Conservation (phyloP, 1,284 basidiomycete genomes). For the Wallemia ichthyophaga region DNA sequence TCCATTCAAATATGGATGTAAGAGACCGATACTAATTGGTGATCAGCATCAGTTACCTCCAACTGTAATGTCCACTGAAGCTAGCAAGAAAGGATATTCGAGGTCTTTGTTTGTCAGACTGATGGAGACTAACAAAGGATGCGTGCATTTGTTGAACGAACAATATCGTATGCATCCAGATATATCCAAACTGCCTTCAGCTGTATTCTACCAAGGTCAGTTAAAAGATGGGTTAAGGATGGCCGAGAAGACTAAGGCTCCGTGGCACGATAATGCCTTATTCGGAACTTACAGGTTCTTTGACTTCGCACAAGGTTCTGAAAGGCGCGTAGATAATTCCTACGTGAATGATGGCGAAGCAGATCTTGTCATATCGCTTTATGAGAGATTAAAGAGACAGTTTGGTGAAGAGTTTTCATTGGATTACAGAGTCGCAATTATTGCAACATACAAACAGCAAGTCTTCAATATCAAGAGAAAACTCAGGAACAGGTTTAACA, state of each 20-base stretch:
- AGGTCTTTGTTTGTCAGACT: constrained; percentile 79
- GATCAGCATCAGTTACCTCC: constrained; percentile 94
- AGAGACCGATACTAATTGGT: constrained; percentile 77
- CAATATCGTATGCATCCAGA: constrained; percentile 99
- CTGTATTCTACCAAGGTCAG: constrained; percentile 54
- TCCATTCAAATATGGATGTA: constrained; percentile 63
- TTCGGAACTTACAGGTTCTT: constrained; percentile 78
- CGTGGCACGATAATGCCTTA: constrained; percentile 53
- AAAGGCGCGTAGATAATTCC: constrained; percentile 30
- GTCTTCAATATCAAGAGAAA: constrained; percentile 39
- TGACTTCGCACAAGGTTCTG: constrained; percentile 33
- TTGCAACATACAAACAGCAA: constrained; percentile 89
- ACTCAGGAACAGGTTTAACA: constrained; percentile 33
- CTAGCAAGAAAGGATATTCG: constrained; percentile 49
- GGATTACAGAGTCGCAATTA: constrained; percentile 52
- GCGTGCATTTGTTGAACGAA: constrained; percentile 76
- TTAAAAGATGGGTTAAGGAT: constrained; percentile 70
- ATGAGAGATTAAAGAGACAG: constrained; percentile 35
- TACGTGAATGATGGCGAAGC: constrained; percentile 50
- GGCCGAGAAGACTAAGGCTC: constrained; percentile 45
- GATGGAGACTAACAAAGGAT: constrained; percentile 41
- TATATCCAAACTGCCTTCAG: constrained; percentile 69
- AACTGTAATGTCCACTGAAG: constrained; percentile 73
- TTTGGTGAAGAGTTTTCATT: constrained; percentile 30
- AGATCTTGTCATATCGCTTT: constrained; percentile 46